A percentile compares a stretch with the other conserved stretches of the same genome.
Conservation (phyloP, 139 green algal species). For the Edaphochlamys debaryana region DNA sequence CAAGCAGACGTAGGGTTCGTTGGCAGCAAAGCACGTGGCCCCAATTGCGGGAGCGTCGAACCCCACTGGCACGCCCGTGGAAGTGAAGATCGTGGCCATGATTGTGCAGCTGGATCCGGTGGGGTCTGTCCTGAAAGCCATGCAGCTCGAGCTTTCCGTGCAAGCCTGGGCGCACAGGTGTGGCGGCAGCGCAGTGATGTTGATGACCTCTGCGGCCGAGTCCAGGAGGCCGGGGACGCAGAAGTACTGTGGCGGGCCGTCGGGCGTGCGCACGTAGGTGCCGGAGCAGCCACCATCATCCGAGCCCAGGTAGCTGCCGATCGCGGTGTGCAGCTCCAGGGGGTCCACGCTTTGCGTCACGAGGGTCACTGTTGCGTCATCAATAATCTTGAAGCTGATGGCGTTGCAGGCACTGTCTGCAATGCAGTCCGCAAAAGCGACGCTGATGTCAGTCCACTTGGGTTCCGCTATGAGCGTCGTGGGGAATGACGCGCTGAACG, state of each 20-base stretch:
- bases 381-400: neutral
- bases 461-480: neutral
- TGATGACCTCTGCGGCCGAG: neutral
- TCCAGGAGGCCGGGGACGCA: neutral
- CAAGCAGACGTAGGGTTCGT: neutral
- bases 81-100: neutral
- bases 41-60: neutral
- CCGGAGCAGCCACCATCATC: neutral
- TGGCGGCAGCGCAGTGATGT: neutral
- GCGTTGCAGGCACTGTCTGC: neutral
- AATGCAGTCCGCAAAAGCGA: neutral
- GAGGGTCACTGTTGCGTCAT: neutral
- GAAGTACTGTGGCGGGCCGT: neutral
- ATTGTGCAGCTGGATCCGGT: neutral
- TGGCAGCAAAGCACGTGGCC: neutral
- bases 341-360: neutral
- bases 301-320: neutral
- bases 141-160: neutral
- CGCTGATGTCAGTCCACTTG: neutral
- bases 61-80: no score
- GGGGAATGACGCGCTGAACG: neutral
- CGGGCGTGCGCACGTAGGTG: neutral
- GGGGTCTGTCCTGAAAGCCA: neutral
- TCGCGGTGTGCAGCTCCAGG: neutral
- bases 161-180: neutral